A percentile compares a stretch with the other conserved stretches of the same genome.
Evolutionary conservation across 371 early-diverging fungal genomes (phyloP).

Genomic region (Synchytrium microbalum): DNA sequence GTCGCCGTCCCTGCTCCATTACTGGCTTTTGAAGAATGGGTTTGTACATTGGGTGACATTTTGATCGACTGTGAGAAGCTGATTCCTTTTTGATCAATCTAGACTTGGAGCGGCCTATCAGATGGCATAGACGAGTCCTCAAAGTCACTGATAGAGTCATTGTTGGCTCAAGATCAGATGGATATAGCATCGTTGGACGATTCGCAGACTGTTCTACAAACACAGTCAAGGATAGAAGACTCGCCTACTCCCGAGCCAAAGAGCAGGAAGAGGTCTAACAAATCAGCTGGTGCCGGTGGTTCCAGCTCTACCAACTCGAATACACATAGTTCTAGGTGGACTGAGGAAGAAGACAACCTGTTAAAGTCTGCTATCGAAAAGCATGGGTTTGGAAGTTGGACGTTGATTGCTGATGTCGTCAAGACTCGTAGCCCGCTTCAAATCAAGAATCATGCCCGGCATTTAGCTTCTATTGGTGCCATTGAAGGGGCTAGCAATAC

Average conservation of each 20-base stretch:
- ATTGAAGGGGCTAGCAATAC: not conserved
- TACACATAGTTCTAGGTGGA: constrained; percentile 55
- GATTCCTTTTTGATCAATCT: no score
- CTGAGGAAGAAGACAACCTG: constrained; percentile 30
- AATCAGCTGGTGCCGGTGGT: no score
- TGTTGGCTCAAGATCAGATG: not conserved
- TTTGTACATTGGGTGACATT: no score
- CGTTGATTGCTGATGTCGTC: constrained; percentile 43
- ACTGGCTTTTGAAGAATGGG: no score
- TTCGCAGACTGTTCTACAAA: not conserved
- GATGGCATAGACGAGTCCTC: not conserved
- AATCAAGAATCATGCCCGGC: constrained; percentile 61
- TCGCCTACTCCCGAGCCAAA: not conserved
- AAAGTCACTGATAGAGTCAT: not conserved
- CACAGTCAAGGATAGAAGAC: no score
- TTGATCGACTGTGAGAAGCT: no score
- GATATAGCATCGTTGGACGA: not conserved
- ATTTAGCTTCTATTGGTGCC: constrained; percentile 20
- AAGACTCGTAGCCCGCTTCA: constrained; percentile 54
- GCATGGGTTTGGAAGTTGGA: constrained; percentile 62
- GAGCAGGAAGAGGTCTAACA: not conserved
- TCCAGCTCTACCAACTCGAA: not conserved
- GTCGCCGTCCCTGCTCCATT: no score
- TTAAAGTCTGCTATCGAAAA: constrained; percentile 28
- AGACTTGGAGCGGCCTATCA: not conserved